Conservation (phyloP, 768 basidiomycete genomes). For the Pleurotus eryngii region DNA sequence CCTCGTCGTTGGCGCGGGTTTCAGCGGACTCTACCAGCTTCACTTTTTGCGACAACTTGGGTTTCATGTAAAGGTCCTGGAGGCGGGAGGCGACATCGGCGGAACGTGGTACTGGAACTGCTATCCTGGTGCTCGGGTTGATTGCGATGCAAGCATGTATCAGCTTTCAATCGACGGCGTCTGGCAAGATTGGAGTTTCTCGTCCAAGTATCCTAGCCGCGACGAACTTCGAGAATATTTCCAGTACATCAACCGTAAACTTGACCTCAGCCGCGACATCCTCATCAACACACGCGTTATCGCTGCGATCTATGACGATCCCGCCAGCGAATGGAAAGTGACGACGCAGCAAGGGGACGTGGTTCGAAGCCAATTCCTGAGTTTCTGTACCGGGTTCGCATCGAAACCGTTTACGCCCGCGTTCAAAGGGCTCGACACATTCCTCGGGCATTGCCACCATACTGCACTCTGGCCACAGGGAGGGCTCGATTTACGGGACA, state of each 20-base stretch:
- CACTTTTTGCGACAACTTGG: not conserved
- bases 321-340: constrained; percentile 19
- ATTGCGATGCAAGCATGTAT: constrained; percentile 22
- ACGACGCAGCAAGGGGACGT: constrained; percentile 14
- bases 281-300: constrained; percentile 18
- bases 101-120: constrained; percentile 26
- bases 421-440: constrained; percentile 18
- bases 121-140: constrained; percentile 25
- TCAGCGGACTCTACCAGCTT: constrained; percentile 15
- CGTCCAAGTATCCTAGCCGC: not conserved
- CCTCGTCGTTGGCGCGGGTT: constrained; percentile 24
- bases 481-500: constrained; percentile 17
- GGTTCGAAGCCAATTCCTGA: constrained; percentile 16
- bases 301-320: constrained; percentile 18
- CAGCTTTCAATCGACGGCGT: constrained; percentile 21
- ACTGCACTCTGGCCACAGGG: constrained; percentile 21
- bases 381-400: constrained; percentile 21
- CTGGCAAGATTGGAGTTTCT: constrained; percentile 22
- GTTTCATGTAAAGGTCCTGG: not conserved
- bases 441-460: constrained; percentile 22
- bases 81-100: constrained; percentile 18
- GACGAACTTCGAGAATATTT: constrained; percentile 18
- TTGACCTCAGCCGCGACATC: constrained; percentile 21
- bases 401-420: constrained; percentile 20
- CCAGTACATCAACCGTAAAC: constrained; percentile 19